These are phyloP conservation scores for Hanseniaspora jakobsenii DNA, from an alignment of 805 yeast genomes.

Conservation along the genomic window DNA sequence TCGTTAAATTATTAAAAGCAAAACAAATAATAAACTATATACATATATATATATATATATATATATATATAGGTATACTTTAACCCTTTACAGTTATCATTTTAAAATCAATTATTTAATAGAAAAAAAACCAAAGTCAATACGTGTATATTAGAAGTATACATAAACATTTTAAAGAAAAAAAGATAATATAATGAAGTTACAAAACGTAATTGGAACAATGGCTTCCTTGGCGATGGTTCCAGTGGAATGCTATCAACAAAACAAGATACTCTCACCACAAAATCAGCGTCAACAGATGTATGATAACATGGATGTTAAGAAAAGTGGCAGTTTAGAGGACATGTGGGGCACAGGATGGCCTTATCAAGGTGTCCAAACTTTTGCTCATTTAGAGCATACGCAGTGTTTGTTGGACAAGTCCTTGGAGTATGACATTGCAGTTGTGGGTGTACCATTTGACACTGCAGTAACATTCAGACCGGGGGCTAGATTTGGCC, in stretches of 20 bases:
- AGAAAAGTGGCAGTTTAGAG: no score
- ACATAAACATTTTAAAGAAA: no score
- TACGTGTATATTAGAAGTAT: no score
- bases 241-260: neutral
- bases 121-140: no score
- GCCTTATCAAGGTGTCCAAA: slow-evolving; percentile 57
- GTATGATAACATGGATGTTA: no score
- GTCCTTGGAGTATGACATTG: slow-evolving; percentile 48
- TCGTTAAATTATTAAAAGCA: no score
- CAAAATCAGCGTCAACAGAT: slow-evolving; percentile 31
- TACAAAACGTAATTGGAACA: neutral
- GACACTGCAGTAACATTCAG: slow-evolving; percentile 73
- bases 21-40: no score
- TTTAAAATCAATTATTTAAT: no score
- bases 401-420: slow-evolving; percentile 44
- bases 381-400: slow-evolving; percentile 63
- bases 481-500: slow-evolving; percentile 78
- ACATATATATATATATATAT: no score
- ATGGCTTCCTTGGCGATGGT: neutral
- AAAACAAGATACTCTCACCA: slow-evolving; percentile 3
- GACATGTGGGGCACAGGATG: slow-evolving; percentile 63
- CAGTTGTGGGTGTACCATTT: slow-evolving; percentile 66
- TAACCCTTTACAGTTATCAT: no score
- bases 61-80: no score
- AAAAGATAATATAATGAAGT: neutral